phyloP scores from a whole-genome alignment of 768 basidiomycete genomes.

The Calocybe gangraenosa region DNA sequence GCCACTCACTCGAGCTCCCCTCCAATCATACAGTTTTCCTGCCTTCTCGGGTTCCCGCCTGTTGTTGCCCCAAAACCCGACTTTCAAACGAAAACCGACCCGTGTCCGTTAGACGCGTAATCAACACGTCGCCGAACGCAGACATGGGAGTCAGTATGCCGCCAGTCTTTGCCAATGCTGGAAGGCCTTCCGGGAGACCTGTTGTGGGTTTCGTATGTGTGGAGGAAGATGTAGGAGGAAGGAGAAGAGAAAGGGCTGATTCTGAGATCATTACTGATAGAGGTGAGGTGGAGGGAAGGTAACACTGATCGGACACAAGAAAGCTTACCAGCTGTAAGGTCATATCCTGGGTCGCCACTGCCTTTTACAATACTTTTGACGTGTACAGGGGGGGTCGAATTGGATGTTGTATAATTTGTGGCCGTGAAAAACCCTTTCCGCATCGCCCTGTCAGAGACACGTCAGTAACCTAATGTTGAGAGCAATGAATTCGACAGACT shows the following conservation, averaged over 20 bases:
- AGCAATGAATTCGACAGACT: conserved; percentile 39
- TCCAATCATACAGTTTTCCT: conserved; percentile 18
- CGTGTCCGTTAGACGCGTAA: conserved; percentile 59
- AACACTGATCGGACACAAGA: not conserved
- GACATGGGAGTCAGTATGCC: conserved; percentile 83
- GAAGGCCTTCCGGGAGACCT: conserved; percentile 41
- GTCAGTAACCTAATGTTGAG: not conserved
- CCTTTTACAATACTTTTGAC: conserved; percentile 62
- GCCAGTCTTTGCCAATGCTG: conserved; percentile 55
- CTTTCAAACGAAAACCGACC: conserved; percentile 57
- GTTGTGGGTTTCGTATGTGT: conserved; percentile 14
- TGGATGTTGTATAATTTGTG: conserved; percentile 68
- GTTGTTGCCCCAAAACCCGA: conserved; percentile 30
- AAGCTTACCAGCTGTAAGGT: conserved; percentile 47
- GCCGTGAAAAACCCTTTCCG: conserved; percentile 56
- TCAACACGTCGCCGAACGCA: conserved; percentile 74
- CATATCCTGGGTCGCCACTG: conserved; percentile 76
- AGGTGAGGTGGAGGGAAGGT: conserved; percentile 4
- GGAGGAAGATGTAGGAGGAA: conserved; percentile 32
- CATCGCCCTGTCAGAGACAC: conserved; percentile 36
- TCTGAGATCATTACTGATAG: conserved; percentile 72
- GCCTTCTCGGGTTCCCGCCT: conserved; percentile 14
- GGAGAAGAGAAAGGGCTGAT: conserved; percentile 66
- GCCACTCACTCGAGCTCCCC: not conserved
- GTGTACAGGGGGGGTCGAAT: conserved; percentile 38